These are phyloP conservation scores for Pharus latifolius DNA, from an alignment of 176 grass and related monocot genomes.

Conservation along the genomic window DNA sequence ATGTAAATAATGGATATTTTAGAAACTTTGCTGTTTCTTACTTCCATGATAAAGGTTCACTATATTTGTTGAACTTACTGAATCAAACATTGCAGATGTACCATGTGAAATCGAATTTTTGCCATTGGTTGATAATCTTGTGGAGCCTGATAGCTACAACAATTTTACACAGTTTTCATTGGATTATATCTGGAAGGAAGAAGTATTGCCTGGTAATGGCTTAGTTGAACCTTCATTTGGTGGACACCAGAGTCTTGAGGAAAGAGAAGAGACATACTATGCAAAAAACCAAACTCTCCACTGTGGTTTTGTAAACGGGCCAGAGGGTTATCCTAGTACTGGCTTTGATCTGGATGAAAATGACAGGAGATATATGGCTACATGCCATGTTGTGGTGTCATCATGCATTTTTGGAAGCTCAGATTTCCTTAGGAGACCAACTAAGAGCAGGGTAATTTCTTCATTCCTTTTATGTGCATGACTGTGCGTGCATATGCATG, in stretches of 20 bases:
- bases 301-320: constrained; percentile 66
- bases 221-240: constrained; percentile 45
- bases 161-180: constrained; percentile 71
- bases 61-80: constrained; percentile 4
- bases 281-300: constrained; percentile 76
- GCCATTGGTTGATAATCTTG: constrained; percentile 42
- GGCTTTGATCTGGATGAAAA: constrained; percentile 72
- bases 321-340: constrained; percentile 33
- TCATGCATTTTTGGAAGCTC: constrained; percentile 95
- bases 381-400: constrained; percentile 61
- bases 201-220: not conserved
- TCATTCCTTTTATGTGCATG: constrained; percentile 14
- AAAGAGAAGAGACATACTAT: constrained; percentile 66
- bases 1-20: not conserved
- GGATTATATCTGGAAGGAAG: constrained; percentile 49
- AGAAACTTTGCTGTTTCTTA: not conserved
- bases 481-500: not conserved
- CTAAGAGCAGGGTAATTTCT: constrained; percentile 67
- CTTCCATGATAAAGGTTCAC: not conserved
- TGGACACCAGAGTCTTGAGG: constrained; percentile 53
- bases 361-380: constrained; percentile 56
- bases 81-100: constrained; percentile 53
- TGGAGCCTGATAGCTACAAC: constrained; percentile 40
- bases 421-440: constrained; percentile 80
- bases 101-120: constrained; percentile 65